Base-by-base conservation (phyloP, 108 stramenopile genomes). In the Nitzschia sp. region DNA sequence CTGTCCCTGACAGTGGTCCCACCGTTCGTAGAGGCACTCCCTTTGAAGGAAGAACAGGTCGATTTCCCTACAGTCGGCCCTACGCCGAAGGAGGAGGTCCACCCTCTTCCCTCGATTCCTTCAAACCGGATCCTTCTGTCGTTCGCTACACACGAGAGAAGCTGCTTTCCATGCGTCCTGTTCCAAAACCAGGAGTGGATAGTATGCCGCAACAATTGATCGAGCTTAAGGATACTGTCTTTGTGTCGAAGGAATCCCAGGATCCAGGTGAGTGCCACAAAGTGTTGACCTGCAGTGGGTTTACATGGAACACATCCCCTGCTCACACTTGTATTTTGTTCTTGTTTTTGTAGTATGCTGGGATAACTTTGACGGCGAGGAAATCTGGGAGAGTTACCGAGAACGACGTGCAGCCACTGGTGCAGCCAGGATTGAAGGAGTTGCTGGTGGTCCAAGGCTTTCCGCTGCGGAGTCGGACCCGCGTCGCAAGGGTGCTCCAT, bases 301-400 rank as follows among this genome's bases (percentile, higher is more conserved):
- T n/a, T n/a, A n/a, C n/a, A 10, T 43, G 26, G 39, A 29, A 51
- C 7, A n/a, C 51, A 41, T 26, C 40, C 64, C 38, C 21, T 71
- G 63, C 39, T 43, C 38, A 56, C 41, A 57, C 19, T 58, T 44
- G 48, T 56, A 11, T 17, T 55, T n/a, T n/a, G n/a, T 44, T 34
- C 46, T 25, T 57, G 8, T 22, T 68, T 66, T 37, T 39, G 5
- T 34, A 79, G 91, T 92, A 8, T 93, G 89, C 65, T 93, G 88
- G 88, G 92, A 93, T 62, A 83, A 73, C 29, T 88, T 90, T 71
- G 82, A 93, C 67, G 64, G 84, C 14, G 89, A 90, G 51, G 86
- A 82, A 76, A 87, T 93, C 21, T 93, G 92, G 92, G 85, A 82
- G 15, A 53, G 54, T 34, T 41, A 38, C 34, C 58, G 67, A 19